Evolutionary conservation across 306 rosid species (phyloP).

Genomic region (Hylodesmum podocarpum): DNA sequence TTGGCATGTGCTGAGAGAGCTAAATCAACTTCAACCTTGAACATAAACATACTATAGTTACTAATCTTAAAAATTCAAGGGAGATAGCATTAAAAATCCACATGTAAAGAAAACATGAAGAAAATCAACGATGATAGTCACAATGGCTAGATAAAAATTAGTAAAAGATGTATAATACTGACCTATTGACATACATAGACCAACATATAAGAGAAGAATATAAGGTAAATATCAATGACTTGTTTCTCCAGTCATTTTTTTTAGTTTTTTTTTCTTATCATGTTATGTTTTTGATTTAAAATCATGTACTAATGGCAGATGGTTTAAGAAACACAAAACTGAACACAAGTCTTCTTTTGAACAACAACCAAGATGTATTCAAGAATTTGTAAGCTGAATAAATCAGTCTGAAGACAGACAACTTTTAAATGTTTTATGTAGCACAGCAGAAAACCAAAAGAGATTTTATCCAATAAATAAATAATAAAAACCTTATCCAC

Average conservation of each 20-base stretch:
- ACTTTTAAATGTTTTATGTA: slow-evolving; percentile 11
- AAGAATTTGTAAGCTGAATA: slow-evolving; percentile 17
- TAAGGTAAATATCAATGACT: neutral
- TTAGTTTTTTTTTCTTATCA: neutral
- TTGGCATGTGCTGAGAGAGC: slow-evolving; percentile 96
- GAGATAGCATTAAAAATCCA: neutral
- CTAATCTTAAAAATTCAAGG: slow-evolving; percentile 14
- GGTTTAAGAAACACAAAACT: slow-evolving; percentile 13
- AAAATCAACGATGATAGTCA: neutral
- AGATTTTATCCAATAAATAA: neutral
- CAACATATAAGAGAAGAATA: slow-evolving; percentile 5
- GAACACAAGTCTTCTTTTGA: neutral
- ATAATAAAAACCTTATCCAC: slow-evolving; percentile 73
- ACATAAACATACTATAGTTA: slow-evolving; percentile 9
- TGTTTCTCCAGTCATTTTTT: slow-evolving; percentile 4
- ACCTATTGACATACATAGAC: neutral
- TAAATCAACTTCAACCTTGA: slow-evolving; percentile 91
- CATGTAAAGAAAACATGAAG: neutral
- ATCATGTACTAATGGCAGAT: neutral
- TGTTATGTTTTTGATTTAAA: neutral
- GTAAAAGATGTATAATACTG: neutral
- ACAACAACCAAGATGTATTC: neutral
- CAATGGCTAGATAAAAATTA: neutral
- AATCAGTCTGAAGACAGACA: neutral
- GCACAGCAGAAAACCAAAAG: slow-evolving; percentile 23